A percentile compares a stretch with the other conserved stretches of the same genome.
phyloP scores from a whole-genome alignment of 1,284 basidiomycete genomes.

The Ganoderma boninense region DNA sequence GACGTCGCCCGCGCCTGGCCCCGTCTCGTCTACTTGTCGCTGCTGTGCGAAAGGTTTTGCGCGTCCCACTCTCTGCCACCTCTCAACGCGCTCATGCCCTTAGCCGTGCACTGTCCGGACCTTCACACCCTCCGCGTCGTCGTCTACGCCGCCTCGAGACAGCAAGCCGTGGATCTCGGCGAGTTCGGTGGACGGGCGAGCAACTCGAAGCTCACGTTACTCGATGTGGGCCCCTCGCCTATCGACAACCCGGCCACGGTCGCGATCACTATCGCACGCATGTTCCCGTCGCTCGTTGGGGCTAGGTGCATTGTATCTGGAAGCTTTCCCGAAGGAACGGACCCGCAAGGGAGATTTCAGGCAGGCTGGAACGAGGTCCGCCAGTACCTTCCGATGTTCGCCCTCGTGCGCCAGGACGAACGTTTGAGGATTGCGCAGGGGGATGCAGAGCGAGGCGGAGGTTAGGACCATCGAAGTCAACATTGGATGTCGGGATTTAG shows the following conservation, averaged over 20 bases:
- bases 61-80: too few relatives aligned
- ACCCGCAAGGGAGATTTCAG: not conserved
- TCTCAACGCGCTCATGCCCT: too few relatives aligned
- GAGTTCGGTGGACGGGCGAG: too few relatives aligned
- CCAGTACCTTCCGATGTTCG: not conserved
- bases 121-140: too few relatives aligned
- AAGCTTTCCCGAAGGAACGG: not conserved
- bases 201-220: too few relatives aligned
- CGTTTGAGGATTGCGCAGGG: not conserved
- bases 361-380: not conserved
- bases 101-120: too few relatives aligned
- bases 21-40: too few relatives aligned
- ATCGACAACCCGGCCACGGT: not conserved
- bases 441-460: not conserved
- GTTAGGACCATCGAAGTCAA: not conserved
- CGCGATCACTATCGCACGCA: not conserved
- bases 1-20: too few relatives aligned
- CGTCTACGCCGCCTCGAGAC: too few relatives aligned
- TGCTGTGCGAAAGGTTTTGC: too few relatives aligned
- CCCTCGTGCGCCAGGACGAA: not conserved
- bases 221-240: not conserved
- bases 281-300: not conserved
- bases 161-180: too few relatives aligned
- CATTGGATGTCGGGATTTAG: too few relatives aligned
- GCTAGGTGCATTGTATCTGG: not conserved